Base-by-base conservation (phyloP, 352 stramenopile genomes). In the Pythium phragmiticola region DNA sequence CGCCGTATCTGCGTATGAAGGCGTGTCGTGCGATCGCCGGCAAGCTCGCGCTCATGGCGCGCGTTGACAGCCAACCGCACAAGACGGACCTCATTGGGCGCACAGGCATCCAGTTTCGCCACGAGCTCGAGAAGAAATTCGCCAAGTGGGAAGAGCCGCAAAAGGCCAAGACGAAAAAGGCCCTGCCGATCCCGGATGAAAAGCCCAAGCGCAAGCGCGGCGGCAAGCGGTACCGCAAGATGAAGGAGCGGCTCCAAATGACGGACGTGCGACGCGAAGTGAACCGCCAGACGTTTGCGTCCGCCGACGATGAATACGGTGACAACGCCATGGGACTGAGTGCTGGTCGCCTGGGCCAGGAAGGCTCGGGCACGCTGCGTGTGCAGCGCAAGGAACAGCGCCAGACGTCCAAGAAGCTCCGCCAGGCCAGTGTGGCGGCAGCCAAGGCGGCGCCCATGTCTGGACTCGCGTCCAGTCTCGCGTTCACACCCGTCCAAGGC, bases 241-340 rank as follows among this genome's bases (percentile, higher is more conserved):
- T 98, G 60, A 99, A 99, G 79, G 97, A 99, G 73, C 85, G 94
- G 41, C 86, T 99, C 48, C 89, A 98, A 76, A 92, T 99, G 81
- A 99, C 97, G 4, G 97, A 99, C 62, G 87, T 99, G 60, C 95
- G 97, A 33, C 98, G 98, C 62, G 89, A 98, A 78, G 86, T 97
- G 45, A 99, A 99, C 60, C 96, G 95, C 13, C 84, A 98, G 65
- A 90, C 89, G 17, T 99, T 99, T 61, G 95, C 83, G 7, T 88
- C 92, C 19, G 81, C 90, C 50, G 91, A 96, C 61, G 86, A 94
- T 60, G 97, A 99, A 73, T 99, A 99, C 68, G 97, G 96, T 13
- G 97, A 99, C 73, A 98, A 98, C 60, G 95, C 94, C 21, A 99
- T 99, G 97, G 97, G 97, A n/a, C 83, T 98, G 43, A 97, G 95